Base-by-base conservation (phyloP, 805 yeast genomes). In the Nakazawaea anatomiae region DNA sequence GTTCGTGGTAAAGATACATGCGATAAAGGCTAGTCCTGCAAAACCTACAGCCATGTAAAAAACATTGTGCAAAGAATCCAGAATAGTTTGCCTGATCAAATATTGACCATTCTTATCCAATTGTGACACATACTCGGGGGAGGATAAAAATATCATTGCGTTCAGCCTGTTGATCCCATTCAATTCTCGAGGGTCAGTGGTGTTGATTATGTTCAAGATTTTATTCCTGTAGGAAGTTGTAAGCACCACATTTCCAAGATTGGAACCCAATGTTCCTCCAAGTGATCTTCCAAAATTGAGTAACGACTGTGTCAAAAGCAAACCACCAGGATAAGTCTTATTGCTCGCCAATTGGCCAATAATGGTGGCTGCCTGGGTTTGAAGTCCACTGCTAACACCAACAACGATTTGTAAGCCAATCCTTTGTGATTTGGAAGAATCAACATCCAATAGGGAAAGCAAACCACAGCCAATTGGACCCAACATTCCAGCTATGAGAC, bases 271-370 rank as follows among this genome's bases (percentile, higher is more conserved):
- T 1, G 82, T 68, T 42, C 77, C 75, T 25, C 77, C 77, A 14
- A 78, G 54, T 1, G 75, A 61, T 55, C 83, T 71, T 12, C 61
- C 60, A 57, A 76, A 76, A 54, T 71, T 69, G 51, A 75, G 50
- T 46, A 72, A 66, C 0, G 80, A 62, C 5, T 82, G 76, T 2
- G 77, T 68, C 61, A 78, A 59, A 44, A 80, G 75, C 6, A 70
- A 67, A 3, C 75, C 71, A 12, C 83, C 84, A 6, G 77, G 71
- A 1, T 67, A 49, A 7, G 29, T 60, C 53, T 77, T 75, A 35
- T 85, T 82, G 9, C 80, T 79, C 27, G 70, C 63, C 7, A 79
- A 60, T 57, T 79, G 82, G 1, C 76, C 68, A 1, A 74, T 60
- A 34, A 77, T 58, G 44, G 76, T 63, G 12, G 70, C 56, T 1